Base-by-base conservation (phyloP, 192 early-diverging fungal species). In the Diversispora eburnea region DNA sequence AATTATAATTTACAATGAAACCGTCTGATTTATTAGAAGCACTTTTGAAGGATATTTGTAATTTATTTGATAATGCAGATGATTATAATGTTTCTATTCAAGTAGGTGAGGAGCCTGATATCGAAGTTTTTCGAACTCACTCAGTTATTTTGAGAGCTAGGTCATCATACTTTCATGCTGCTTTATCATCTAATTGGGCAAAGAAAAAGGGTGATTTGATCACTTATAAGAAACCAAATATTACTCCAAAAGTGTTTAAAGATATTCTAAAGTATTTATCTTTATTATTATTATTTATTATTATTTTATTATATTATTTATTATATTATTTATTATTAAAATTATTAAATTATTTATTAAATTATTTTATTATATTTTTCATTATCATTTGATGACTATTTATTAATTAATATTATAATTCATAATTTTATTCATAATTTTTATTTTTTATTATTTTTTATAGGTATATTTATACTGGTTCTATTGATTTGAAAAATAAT, bases 51-150 rank as follows among this genome's bases (percentile, higher is more conserved):
- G 65, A 67, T 67, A 51, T 67, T 25, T 13, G 45, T 25, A 17
- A 67, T 15, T 46, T 67, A 25, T 51, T 48, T 52, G 65, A 67
- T 4, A 46, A 67, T 49, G 42, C 65, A 25, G 65, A 67, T 10
- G 65, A 48, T 67, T 67, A 67, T 52, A 48, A 67, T 67, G 65
- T 67, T 22, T 25, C 25, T 15, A 51, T 67, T 25, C 65, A 67
- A 49, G 33, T 51, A 25, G 65, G 65, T 22, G 65, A 67, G 48
- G 65, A 67, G 49, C 47, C 65, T 10, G 49, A 67, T 67, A 39
- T 39, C 13, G 22, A 67, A 52, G 3, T 52, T 5, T 67, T 67
- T 39, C 15, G 49, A 20, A 46, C 65, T 12, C 65, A 67, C 48
- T 67, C 65, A 0, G 49, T 51, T 48, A 67, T 67, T 51, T 67